These are phyloP conservation scores for Funneliformis geosporum DNA, from an alignment of 192 early-diverging fungal species.

Conservation along the genomic window DNA sequence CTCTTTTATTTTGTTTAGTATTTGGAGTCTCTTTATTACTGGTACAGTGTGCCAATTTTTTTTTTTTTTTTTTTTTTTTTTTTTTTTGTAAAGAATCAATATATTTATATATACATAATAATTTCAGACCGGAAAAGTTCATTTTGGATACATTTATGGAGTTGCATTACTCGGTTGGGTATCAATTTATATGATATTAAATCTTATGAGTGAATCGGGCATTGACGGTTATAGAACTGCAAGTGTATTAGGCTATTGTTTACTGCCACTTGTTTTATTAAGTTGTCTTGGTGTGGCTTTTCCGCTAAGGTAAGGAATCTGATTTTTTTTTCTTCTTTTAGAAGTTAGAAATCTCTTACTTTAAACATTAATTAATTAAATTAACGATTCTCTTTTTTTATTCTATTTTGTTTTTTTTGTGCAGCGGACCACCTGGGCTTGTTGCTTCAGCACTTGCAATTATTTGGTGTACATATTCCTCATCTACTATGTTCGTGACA, in stretches of 20 bases:
- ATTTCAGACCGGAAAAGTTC: slow-evolving; percentile 80
- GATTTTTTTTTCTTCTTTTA: background rate
- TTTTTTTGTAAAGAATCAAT: background rate
- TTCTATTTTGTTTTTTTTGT: too few relatives aligned
- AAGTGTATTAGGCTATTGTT: slow-evolving; percentile 95
- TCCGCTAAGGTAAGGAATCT: slow-evolving; percentile 60
- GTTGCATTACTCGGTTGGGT: slow-evolving; percentile 85
- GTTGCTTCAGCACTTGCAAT: slow-evolving; percentile 71
- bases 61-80: background rate
- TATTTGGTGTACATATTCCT: slow-evolving; percentile 93
- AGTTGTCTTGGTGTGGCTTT: slow-evolving; percentile 73
- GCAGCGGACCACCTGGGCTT: slow-evolving; percentile 60
- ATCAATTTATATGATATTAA: slow-evolving; percentile 85
- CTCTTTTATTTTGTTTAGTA: slow-evolving; percentile 85
- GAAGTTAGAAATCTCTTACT: background rate
- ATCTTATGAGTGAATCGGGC: slow-evolving; percentile 90
- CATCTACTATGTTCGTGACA: slow-evolving; percentile 92
- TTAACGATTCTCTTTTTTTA: background rate
- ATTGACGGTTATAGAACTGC: slow-evolving; percentile 87
- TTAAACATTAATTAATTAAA: background rate
- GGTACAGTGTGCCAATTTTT: slow-evolving; percentile 41
- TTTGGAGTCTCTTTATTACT: slow-evolving; percentile 90
- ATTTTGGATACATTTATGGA: slow-evolving; percentile 99
- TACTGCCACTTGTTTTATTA: slow-evolving; percentile 92
- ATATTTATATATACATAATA: background rate